Evolutionary conservation across 352 stramenopile species (phyloP).

Genomic region (Globisporangium takayamanum): DNA sequence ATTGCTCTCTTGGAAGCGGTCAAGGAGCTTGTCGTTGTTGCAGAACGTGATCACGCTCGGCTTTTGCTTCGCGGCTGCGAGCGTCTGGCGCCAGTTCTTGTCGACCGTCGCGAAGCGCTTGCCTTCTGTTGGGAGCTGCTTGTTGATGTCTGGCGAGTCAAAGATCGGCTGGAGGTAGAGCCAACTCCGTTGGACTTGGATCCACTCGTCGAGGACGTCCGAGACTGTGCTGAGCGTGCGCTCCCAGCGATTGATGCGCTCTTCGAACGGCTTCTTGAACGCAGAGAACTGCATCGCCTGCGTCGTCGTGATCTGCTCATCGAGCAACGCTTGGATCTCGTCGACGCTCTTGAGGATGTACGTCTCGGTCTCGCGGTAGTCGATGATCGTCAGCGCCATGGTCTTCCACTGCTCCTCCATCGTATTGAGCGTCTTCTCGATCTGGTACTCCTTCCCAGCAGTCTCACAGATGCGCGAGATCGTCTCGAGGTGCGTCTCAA

Average conservation of each 20-base stretch:
- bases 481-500: constrained; percentile 82
- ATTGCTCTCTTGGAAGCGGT: constrained; percentile 91
- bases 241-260: constrained; percentile 91
- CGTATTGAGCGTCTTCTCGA: constrained; percentile 89
- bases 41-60: constrained; percentile 88
- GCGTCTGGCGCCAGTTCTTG: constrained; percentile 92
- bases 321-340: constrained; percentile 90
- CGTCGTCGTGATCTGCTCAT: constrained; percentile 95
- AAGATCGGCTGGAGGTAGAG: constrained; percentile 96
- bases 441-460: constrained; percentile 93
- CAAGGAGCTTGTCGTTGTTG: constrained; percentile 89
- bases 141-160: constrained; percentile 94
- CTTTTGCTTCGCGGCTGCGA: constrained; percentile 81
- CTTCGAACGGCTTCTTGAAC: constrained; percentile 94
- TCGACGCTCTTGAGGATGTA: constrained; percentile 93
- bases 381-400: constrained; percentile 80
- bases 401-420: constrained; percentile 90
- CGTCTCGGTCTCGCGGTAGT: constrained; percentile 91
- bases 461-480: constrained; percentile 91
- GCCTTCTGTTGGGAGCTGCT: constrained; percentile 91
- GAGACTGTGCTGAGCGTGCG: constrained; percentile 84
- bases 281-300: constrained; percentile 94
- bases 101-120: constrained; percentile 94
- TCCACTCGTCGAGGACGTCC: constrained; percentile 93
- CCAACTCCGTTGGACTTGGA: constrained; percentile 92